Conservation (phyloP, 345 rosid genomes). For the Pelargonium nanum region DNA sequence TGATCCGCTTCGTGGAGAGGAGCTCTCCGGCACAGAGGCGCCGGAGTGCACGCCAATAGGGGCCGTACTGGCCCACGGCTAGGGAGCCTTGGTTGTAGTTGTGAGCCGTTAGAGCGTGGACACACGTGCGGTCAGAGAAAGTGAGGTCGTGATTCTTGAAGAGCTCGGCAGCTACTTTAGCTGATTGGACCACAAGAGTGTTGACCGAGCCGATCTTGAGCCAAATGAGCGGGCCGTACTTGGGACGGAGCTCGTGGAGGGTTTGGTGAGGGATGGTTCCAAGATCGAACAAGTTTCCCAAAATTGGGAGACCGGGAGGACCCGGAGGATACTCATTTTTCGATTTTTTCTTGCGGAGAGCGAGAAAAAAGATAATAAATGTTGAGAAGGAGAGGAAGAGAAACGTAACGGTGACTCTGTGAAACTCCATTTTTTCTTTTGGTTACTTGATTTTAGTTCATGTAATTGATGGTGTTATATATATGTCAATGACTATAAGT, state of each 20-base stretch:
- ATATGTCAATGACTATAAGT: no score
- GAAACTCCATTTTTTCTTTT: no score
- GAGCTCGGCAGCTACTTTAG: conserved; percentile 14
- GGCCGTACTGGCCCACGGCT: conserved; percentile 3
- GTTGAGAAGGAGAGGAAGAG: no score
- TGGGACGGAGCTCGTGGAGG: background rate
- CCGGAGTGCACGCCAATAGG: conserved; percentile 9
- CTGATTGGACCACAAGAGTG: conserved; percentile 20
- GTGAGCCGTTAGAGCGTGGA: conserved; percentile 2
- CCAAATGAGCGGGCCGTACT: conserved; percentile 9
- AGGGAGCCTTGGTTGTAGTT: conserved; percentile 10
- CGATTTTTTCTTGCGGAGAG: background rate
- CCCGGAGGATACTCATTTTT: background rate
- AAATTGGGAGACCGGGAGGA: no score
- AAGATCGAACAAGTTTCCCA: background rate
- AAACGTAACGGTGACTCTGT: no score
- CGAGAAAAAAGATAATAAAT: no score
- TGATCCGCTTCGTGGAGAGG: conserved; percentile 5
- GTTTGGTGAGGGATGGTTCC: background rate
- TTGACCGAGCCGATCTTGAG: conserved; percentile 12
- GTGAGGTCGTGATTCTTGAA: conserved; percentile 15
- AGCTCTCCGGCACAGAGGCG: conserved; percentile 9
- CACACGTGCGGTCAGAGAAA: conserved; percentile 8
- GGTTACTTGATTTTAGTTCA: no score
- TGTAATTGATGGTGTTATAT: no score